Conservation (phyloP, 345 rosid species). For the Syzygium grande region DNA sequence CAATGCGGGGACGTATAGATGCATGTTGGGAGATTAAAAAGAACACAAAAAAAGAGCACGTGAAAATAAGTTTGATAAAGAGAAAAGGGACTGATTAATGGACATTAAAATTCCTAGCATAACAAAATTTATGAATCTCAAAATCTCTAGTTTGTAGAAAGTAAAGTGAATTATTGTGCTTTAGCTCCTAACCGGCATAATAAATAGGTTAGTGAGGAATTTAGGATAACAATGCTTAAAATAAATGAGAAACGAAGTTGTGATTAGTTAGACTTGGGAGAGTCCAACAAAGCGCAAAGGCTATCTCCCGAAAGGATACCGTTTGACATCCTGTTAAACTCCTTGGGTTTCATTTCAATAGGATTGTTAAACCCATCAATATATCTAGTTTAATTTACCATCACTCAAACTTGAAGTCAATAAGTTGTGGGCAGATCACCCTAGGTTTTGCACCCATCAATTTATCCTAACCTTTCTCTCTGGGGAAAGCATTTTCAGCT, state of each 20-base stretch:
- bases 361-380: too few relatives aligned
- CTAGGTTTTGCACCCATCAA: background rate
- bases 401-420: background rate
- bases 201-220: background rate
- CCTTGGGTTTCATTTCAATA: too few relatives aligned
- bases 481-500: too few relatives aligned
- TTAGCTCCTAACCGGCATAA: background rate
- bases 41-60: background rate
- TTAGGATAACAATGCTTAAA: background rate
- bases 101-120: background rate
- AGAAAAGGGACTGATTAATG: too few relatives aligned
- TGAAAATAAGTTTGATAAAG: background rate
- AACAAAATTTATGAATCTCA: background rate
- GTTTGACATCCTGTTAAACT: background rate
- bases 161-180: background rate
- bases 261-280: background rate
- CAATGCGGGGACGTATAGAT: too few relatives aligned
- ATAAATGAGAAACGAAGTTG: background rate
- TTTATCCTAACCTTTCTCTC: background rate
- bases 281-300: too few relatives aligned
- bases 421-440: background rate
- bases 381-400: too few relatives aligned
- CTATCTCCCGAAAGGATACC: background rate
- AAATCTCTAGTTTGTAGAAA: background rate
- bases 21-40: background rate